Evolutionary conservation across 2,329 filamentous ascomycete species (phyloP).

Genomic region (Aspergillus versicolor): DNA sequence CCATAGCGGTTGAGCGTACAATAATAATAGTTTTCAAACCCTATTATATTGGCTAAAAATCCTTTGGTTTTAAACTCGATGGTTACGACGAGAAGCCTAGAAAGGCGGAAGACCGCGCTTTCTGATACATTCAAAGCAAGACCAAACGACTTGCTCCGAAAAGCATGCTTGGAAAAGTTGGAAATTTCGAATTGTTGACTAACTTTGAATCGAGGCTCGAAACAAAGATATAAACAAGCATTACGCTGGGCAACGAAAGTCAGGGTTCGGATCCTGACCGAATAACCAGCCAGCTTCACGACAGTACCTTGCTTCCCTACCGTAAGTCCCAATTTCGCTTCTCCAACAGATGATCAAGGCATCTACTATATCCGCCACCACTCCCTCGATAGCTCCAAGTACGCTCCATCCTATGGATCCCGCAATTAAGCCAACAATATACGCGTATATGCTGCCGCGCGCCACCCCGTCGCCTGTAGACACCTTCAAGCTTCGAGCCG

Average conservation of each 20-base stretch:
- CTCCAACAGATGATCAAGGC: conserved; percentile 91
- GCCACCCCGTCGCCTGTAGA: conserved; percentile 48
- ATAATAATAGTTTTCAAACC: not conserved
- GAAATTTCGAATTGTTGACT: not conserved
- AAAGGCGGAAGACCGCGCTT: not conserved
- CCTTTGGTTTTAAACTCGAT: not conserved
- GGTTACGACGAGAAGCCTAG: not conserved
- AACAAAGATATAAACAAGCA: conserved; percentile 7
- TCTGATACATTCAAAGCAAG: not conserved
- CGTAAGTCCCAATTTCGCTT: conserved; percentile 72
- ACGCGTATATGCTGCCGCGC: conserved; percentile 86
- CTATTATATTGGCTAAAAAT: not conserved
- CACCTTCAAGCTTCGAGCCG: conserved; percentile 73
- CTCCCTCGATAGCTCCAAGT: conserved; percentile 84
- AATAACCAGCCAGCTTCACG: conserved; percentile 88
- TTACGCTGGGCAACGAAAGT: conserved; percentile 4
- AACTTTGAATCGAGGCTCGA: not conserved
- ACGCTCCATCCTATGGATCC: conserved; percentile 95
- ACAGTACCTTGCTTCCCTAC: conserved; percentile 71
- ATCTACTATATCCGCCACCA: conserved; percentile 82
- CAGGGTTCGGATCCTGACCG: conserved; percentile 53
- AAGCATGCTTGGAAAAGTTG: not conserved
- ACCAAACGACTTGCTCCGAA: not conserved
- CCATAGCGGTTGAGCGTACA: conserved; percentile 8
- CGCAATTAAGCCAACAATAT: conserved; percentile 87